A percentile compares a stretch with the other conserved stretches of the same genome.
Conservation (phyloP, 805 yeast species). For the Candida sakaeoensis region DNA sequence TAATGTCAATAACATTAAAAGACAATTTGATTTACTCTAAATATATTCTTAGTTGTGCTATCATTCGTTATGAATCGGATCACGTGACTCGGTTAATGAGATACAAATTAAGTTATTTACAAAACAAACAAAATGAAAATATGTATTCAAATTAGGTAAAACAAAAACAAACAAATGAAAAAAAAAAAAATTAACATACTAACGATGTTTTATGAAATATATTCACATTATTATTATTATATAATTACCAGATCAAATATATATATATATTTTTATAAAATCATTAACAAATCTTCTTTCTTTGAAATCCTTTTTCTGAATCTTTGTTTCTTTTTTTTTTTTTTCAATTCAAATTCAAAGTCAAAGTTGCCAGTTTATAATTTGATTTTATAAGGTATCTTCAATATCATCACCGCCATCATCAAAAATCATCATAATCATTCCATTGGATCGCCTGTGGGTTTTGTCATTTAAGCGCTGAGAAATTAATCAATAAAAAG, state of each 20-base stretch:
- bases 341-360: constrained; percentile 1
- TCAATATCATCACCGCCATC: no score
- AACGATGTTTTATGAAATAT: constrained; percentile 5
- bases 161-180: constrained; percentile 8
- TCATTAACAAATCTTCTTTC: constrained; percentile 1
- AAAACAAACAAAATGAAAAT: constrained; percentile 7
- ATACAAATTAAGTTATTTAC: constrained; percentile 6
- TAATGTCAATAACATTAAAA: background rate
- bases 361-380: background rate
- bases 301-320: background rate
- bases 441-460: no score
- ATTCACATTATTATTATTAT: background rate
- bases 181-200: background rate
- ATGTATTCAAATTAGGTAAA: constrained; percentile 6
- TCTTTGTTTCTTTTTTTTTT: background rate
- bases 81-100: constrained; percentile 2
- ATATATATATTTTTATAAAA: constrained; percentile 1
- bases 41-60: no score
- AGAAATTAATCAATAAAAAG: no score
- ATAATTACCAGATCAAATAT: constrained; percentile 2
- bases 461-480: no score
- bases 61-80: background rate
- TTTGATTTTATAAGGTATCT: no score
- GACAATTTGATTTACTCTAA: background rate
- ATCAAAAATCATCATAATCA: no score